phyloP scores from a whole-genome alignment of 2,329 filamentous ascomycete species.

The Fusarium mundagurra region DNA sequence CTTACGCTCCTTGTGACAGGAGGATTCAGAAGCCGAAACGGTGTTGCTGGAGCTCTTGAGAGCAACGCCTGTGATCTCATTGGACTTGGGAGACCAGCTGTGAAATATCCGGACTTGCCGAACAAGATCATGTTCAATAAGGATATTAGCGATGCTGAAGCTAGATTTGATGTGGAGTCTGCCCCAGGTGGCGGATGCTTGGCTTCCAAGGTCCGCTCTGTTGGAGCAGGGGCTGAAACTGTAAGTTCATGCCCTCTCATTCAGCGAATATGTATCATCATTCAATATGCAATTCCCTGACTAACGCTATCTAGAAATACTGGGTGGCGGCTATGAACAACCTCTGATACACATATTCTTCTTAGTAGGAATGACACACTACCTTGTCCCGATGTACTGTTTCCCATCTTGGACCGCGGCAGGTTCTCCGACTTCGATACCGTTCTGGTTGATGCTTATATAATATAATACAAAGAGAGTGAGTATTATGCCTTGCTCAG shows the following conservation, averaged over 20 bases:
- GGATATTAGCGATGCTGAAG: accelerated
- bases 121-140: neutral
- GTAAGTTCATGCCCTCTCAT: neutral
- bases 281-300: neutral
- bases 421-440: too few relatives aligned
- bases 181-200: neutral
- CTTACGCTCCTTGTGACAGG: neutral
- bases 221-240: neutral
- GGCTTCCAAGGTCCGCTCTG: neutral
- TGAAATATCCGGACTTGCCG: neutral
- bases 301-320: neutral
- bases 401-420: neutral
- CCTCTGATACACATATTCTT: accelerated
- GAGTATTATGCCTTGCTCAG: too few relatives aligned
- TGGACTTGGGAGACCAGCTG: neutral
- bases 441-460: too few relatives aligned
- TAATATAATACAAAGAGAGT: too few relatives aligned
- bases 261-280: neutral
- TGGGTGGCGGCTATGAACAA: accelerated
- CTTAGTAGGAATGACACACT: too few relatives aligned
- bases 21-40: neutral
- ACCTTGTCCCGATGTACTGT: neutral
- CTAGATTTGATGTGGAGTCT: neutral
- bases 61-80: neutral
- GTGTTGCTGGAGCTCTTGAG: neutral